phyloP scores from a whole-genome alignment of 2,329 filamentous ascomycete species.

The Xylariales sp. region DNA sequence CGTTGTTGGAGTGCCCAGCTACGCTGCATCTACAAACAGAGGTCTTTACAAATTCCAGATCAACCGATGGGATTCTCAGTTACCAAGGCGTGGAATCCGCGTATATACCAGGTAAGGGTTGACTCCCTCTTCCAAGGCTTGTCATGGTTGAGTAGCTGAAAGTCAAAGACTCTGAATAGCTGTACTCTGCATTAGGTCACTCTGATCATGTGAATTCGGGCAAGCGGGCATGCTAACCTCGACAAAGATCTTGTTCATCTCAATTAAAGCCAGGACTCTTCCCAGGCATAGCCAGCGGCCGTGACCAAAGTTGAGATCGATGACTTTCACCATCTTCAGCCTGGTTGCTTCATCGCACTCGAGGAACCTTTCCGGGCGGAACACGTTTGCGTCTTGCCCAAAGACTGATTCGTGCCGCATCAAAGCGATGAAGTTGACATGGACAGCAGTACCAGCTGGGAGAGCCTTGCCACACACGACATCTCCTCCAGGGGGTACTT shows the following conservation, averaged over 20 bases:
- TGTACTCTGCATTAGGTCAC: background rate
- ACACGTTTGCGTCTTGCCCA: constrained; percentile 5
- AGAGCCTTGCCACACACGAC: constrained; percentile 9
- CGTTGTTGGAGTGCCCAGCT: too few relatives aligned
- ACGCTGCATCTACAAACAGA: too few relatives aligned
- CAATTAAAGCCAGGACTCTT: constrained; percentile 6
- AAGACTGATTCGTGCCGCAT: constrained; percentile 1
- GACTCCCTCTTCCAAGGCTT: constrained; percentile 2
- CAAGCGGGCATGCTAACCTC: background rate
- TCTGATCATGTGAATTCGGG: background rate
- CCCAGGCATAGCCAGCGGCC: constrained; percentile 10
- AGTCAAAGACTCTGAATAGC: constrained; percentile 5
- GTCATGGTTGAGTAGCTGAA: constrained; percentile 2
- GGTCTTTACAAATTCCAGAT: too few relatives aligned
- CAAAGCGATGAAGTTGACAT: constrained; percentile 5
- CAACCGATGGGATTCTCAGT: too few relatives aligned
- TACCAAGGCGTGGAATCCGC: too few relatives aligned
- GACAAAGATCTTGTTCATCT: constrained; percentile 8
- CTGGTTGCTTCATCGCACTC: constrained; percentile 4
- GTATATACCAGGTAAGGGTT: background rate
- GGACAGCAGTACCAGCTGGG: constrained; percentile 9
- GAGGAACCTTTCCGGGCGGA: constrained; percentile 10
- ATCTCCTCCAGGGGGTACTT: constrained; percentile 17
- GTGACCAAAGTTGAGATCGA: constrained; percentile 9
- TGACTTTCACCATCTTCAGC: background rate